phyloP scores from a whole-genome alignment of 768 basidiomycete species.

The Infundibulicybe gibba region DNA sequence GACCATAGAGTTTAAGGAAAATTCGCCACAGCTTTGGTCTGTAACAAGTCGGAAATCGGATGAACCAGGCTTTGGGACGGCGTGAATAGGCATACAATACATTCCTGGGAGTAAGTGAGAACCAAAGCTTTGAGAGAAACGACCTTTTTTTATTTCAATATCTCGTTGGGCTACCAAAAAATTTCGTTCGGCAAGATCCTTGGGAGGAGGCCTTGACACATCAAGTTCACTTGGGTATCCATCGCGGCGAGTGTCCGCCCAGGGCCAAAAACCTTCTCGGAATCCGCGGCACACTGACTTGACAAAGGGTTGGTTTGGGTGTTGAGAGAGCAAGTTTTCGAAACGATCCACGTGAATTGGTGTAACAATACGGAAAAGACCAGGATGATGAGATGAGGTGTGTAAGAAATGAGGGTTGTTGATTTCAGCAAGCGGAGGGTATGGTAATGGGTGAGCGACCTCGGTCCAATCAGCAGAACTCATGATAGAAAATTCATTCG shows the following conservation, averaged over 20 bases:
- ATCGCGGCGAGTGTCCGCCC: slow-evolving; percentile 9
- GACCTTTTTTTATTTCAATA: slow-evolving; percentile 9
- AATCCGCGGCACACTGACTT: slow-evolving; percentile 16
- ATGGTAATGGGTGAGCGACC: neutral
- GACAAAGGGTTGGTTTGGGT: slow-evolving; percentile 25
- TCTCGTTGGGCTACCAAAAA: slow-evolving; percentile 9
- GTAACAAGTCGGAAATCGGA: slow-evolving; percentile 22
- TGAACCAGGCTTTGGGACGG: slow-evolving; percentile 23
- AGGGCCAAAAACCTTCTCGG: slow-evolving; percentile 27
- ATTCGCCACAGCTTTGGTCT: slow-evolving; percentile 23
- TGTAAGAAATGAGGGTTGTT: neutral
- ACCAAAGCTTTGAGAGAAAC: slow-evolving; percentile 20
- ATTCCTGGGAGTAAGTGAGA: slow-evolving; percentile 21
- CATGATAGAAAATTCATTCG: too few species aligned
- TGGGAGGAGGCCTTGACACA: neutral
- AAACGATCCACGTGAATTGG: slow-evolving; percentile 19
- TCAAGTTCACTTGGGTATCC: slow-evolving; percentile 9
- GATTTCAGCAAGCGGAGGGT: neutral
- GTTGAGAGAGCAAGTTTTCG: slow-evolving; percentile 10
- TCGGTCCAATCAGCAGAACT: too few species aligned
- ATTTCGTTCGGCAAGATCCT: neutral
- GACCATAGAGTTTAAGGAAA: slow-evolving; percentile 18
- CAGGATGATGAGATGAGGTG: neutral
- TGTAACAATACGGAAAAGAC: slow-evolving; percentile 17
- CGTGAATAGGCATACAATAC: slow-evolving; percentile 19